Evolutionary conservation across 176 grass and related monocot species (phyloP).

Genomic region (Oryza brachyantha): DNA sequence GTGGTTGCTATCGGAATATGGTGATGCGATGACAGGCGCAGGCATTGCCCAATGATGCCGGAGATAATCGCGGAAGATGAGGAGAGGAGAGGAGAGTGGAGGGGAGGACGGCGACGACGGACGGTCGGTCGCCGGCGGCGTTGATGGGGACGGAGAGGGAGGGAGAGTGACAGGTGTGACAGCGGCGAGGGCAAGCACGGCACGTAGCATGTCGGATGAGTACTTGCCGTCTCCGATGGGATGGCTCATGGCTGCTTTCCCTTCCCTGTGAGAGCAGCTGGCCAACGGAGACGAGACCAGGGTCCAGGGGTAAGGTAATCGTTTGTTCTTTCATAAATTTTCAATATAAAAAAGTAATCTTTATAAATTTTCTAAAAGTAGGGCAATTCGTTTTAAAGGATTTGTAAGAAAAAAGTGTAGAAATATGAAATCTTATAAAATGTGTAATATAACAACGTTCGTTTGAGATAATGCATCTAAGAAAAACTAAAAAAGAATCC

Average conservation of each 20-base stretch:
- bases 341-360: too few relatives aligned
- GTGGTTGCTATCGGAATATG: background rate
- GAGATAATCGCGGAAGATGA: background rate
- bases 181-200: background rate
- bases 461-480: too few relatives aligned
- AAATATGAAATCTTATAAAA: too few relatives aligned
- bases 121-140: background rate
- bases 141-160: constrained; percentile 1
- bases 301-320: too few relatives aligned
- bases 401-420: too few relatives aligned
- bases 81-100: too few relatives aligned
- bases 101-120: background rate
- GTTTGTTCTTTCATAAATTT: too few relatives aligned
- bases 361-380: too few relatives aligned
- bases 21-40: background rate
- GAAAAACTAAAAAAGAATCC: too few relatives aligned
- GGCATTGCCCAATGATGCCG: background rate
- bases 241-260: background rate
- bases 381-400: too few relatives aligned
- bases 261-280: background rate
- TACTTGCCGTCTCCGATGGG: background rate
- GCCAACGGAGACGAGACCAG: background rate
- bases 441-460: too few relatives aligned
- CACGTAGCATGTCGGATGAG: background rate
- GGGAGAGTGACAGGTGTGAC: background rate